A percentile compares a stretch with the other conserved stretches of the same genome.
Conservation (phyloP, 1,139 yeast genomes). For the Meyerozyma carpophila region DNA sequence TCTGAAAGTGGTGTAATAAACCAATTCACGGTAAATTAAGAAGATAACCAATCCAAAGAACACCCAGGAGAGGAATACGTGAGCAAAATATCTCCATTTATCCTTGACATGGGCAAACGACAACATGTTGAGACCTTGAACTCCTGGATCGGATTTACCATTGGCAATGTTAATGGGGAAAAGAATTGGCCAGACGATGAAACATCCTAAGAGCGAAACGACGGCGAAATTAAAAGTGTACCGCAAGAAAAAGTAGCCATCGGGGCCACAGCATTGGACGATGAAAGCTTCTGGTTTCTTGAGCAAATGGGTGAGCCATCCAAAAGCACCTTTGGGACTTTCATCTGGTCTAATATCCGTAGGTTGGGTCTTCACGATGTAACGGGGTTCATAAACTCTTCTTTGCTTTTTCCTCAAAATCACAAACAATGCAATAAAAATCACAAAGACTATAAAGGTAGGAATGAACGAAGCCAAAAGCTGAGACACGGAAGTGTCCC, state of each 20-base stretch:
- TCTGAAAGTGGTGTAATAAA: conserved; percentile 61
- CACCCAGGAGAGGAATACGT: conserved; percentile 66
- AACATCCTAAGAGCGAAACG: conserved; percentile 57
- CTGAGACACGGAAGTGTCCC: conserved; percentile 32
- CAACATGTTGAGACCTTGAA: conserved; percentile 51
- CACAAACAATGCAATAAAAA: conserved; percentile 57
- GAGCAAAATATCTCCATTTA: conserved; percentile 62
- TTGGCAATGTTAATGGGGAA: conserved; percentile 86
- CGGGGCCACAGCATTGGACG: conserved; percentile 77
- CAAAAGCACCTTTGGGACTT: conserved; percentile 49
- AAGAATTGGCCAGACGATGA: conserved; percentile 69
- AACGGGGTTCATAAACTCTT: conserved; percentile 80
- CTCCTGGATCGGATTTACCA: conserved; percentile 41
- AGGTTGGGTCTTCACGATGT: conserved; percentile 39
- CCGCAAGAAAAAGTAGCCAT: conserved; percentile 83
- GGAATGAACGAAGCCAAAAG: conserved; percentile 37
- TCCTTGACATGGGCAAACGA: conserved; percentile 56
- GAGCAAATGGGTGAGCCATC: conserved; percentile 52
- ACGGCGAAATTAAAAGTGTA: conserved; percentile 61
- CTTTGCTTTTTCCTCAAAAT: conserved; percentile 56
- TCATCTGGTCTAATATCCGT: conserved; percentile 44
- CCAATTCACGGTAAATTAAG: conserved; percentile 65
- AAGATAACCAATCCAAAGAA: conserved; percentile 56
- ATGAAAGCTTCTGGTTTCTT: conserved; percentile 60
- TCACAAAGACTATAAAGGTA: conserved; percentile 43